Evolutionary conservation across 768 basidiomycete species (phyloP), one percentile per base, ranked within the genome.

Genomic region (Trametes gibbosa): DNA sequence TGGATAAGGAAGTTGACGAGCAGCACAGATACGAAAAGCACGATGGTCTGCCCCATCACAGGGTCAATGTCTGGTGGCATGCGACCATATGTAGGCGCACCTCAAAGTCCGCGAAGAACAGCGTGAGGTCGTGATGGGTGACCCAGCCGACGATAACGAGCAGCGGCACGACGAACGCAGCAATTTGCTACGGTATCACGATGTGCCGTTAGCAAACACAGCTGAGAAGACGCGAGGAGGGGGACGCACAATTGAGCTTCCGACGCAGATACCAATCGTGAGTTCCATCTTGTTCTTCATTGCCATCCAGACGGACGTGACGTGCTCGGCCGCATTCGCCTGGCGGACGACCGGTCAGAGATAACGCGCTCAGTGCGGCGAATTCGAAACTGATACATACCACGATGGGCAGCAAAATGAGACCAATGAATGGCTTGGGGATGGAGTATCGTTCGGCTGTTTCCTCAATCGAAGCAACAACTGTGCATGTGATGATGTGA

Each of bases 391-490:
- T 7, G 24, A 49, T 21, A 77, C 85, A 56, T 70, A 87, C 91
- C 43, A 95, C 94, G 50, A 97, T 86, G 3, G 94, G 93, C 5
- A 97, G 76, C 29, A 97, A 76, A 64, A 95, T 91, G 14, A 95
- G 72, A 70, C 91, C 91, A 64, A 94, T 93, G 75, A 95, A 94
- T 0, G 85, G 66, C 72, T 91, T 92, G 0, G 92, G 90, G 53
- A 97, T 89, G 53, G 80, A 70, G 72, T 92, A 94, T 40, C 88
- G 80, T 13, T 83, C 76, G 2, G 94, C 92, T 24, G 90, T 92
- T 70, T 95, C 93, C 70, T 96, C 95, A 63, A 97, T 96, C 3
- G 91, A 92, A 2, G 87, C 89, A 37, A 96, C 93, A 71, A 93
- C 90, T 92, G 52, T 0, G 53, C 29, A 45, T 32, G 35, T n/a